phyloP scores from a whole-genome alignment of 2,329 filamentous ascomycete species.

The Phialophora verrucosa region DNA sequence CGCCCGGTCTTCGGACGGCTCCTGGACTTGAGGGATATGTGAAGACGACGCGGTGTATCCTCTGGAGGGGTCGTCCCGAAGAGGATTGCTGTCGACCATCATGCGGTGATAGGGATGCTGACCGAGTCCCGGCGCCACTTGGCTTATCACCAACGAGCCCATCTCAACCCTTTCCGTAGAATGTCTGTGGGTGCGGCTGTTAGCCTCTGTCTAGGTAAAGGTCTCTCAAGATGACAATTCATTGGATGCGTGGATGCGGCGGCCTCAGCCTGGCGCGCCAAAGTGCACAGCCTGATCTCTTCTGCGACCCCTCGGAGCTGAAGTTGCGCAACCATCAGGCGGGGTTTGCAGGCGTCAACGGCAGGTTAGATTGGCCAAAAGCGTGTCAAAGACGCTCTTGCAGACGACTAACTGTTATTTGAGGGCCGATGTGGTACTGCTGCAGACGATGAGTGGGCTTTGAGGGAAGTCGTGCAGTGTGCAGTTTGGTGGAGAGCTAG shows the following conservation, averaged over 20 bases:
- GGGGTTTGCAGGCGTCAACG: neutral
- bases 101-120: constrained; percentile 67
- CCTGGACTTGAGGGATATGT: constrained; percentile 21
- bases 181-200: constrained; percentile 31
- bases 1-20: constrained; percentile 19
- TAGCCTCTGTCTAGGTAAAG: constrained; percentile 17
- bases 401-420: neutral
- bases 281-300: constrained; percentile 20
- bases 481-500: constrained; percentile 31
- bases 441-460: constrained; percentile 1
- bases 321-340: neutral
- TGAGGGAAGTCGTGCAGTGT: constrained; percentile 12
- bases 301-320: neutral
- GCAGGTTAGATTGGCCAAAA: neutral
- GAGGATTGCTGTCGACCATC: constrained; percentile 61
- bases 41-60: constrained; percentile 27
- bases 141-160: constrained; percentile 67
- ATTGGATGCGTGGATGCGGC: neutral
- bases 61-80: constrained; percentile 32
- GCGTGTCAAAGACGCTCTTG: neutral
- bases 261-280: constrained; percentile 1
- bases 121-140: constrained; percentile 74
- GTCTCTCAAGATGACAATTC: neutral
- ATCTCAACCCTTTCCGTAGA: constrained; percentile 54
- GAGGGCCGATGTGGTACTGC: neutral